A percentile compares a stretch with the other conserved stretches of the same genome.
Evolutionary conservation across 306 rosid species (phyloP).

Genomic region (Trifolium repens): DNA sequence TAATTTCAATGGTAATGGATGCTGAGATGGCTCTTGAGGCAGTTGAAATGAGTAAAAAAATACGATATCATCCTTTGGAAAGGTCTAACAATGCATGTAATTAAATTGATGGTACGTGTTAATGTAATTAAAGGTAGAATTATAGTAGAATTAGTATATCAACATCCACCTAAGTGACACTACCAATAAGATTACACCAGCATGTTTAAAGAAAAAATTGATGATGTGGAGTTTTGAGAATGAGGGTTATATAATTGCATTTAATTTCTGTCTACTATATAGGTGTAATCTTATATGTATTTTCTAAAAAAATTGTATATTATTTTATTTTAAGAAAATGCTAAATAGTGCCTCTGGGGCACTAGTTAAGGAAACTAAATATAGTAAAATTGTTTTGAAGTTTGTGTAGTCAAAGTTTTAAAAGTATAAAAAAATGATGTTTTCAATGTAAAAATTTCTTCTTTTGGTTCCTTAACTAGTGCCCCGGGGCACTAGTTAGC

Average conservation of each 20-base stretch:
- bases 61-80: slow-evolving; percentile 34
- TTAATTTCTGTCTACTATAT: background rate
- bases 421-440: no score
- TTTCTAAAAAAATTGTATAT: no score
- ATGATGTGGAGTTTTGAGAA: slow-evolving; percentile 27
- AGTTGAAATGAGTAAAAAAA: slow-evolving; percentile 38
- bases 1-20: slow-evolving; percentile 38
- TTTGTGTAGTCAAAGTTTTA: no score
- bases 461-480: no score
- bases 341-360: no score
- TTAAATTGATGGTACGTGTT: slow-evolving; percentile 15
- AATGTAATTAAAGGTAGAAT: slow-evolving; percentile 1
- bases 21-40: slow-evolving; percentile 47
- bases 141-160: background rate
- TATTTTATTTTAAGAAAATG: no score
- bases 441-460: no score
- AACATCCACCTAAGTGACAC: slow-evolving; percentile 25
- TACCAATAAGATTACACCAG: slow-evolving; percentile 16
- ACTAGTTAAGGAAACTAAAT: no score
- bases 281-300: background rate
- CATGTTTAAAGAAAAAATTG: background rate
- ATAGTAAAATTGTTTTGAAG: no score
- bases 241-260: slow-evolving; percentile 15
- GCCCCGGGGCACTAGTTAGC: no score
- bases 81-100: slow-evolving; percentile 34